phyloP scores from a whole-genome alignment of 805 yeast genomes.

The Lipomyces japonicus region DNA sequence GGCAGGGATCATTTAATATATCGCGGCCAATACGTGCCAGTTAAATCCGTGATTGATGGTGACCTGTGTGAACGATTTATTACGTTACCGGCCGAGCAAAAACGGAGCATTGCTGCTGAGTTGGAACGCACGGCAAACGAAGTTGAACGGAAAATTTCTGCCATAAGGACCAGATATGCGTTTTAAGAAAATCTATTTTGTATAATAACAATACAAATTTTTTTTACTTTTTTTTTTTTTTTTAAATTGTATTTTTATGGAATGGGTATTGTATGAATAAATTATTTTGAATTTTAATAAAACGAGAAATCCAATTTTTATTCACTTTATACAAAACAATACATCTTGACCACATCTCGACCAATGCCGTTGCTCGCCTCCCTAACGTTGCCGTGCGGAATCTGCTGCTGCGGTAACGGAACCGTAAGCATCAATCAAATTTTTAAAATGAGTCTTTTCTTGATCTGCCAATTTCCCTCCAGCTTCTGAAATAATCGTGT shows the following conservation, averaged over 20 bases:
- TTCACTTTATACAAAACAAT: background rate
- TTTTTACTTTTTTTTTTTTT: too few relatives aligned
- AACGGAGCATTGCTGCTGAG: slow-evolving; percentile 34
- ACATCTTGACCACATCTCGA: too few relatives aligned
- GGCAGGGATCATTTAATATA: slow-evolving; percentile 66
- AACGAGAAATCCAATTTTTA: too few relatives aligned
- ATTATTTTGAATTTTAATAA: too few relatives aligned
- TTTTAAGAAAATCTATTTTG: slow-evolving; percentile 8
- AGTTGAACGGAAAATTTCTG: slow-evolving; percentile 35
- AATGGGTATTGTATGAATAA: background rate
- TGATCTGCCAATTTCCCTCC: slow-evolving; percentile 44
- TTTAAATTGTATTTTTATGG: background rate
- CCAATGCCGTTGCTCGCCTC: too few relatives aligned
- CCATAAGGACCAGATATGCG: slow-evolving; percentile 33
- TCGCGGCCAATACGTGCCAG: slow-evolving; percentile 80
- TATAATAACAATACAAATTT: too few relatives aligned
- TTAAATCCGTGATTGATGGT: slow-evolving; percentile 76
- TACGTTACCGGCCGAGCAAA: slow-evolving; percentile 27
- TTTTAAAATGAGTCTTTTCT: slow-evolving; percentile 45
- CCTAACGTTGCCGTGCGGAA: too few relatives aligned
- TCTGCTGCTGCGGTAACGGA: too few relatives aligned
- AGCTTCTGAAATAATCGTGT: slow-evolving; percentile 51
- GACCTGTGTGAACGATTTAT: slow-evolving; percentile 67
- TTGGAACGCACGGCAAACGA: slow-evolving; percentile 36
- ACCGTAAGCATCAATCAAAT: slow-evolving; percentile 46